These are phyloP conservation scores for Ramaria rubella DNA, from an alignment of 768 basidiomycete species.

Conservation along the genomic window DNA sequence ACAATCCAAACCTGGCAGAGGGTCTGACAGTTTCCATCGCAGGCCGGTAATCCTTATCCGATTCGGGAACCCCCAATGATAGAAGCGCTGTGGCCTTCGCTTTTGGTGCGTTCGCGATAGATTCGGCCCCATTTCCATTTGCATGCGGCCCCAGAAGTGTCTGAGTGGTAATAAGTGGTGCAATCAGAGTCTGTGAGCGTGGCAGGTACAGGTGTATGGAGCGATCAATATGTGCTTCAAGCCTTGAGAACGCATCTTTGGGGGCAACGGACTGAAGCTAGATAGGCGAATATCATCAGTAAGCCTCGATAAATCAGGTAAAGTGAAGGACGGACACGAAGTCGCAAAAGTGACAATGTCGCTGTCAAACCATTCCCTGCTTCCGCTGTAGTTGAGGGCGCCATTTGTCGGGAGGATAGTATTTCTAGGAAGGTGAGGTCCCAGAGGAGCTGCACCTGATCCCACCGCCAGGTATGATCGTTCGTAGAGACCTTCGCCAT, in stretches of 20 bases:
- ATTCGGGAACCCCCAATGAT: slow-evolving; percentile 44
- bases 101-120: slow-evolving; percentile 17
- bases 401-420: slow-evolving; percentile 25
- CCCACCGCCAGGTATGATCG: slow-evolving; percentile 18
- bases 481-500: slow-evolving; percentile 29
- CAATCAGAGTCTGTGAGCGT: slow-evolving; percentile 57
- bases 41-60: slow-evolving; percentile 49
- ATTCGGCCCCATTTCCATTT: neutral
- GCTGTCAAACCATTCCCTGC: slow-evolving; percentile 22
- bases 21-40: slow-evolving; percentile 63
- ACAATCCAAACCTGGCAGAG: slow-evolving; percentile 66
- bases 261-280: slow-evolving; percentile 8
- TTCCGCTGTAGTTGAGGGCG: slow-evolving; percentile 20
- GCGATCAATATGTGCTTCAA: slow-evolving; percentile 22
- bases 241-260: slow-evolving; percentile 9
- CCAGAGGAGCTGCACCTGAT: slow-evolving; percentile 28
- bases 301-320: neutral
- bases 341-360: slow-evolving; percentile 21
- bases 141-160: slow-evolving; percentile 20
- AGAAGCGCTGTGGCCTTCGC: slow-evolving; percentile 39
- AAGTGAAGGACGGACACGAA: neutral
- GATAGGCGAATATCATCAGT: neutral
- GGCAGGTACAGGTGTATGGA: slow-evolving; percentile 39
- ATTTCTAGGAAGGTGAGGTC: slow-evolving; percentile 48
- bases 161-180: slow-evolving; percentile 38